phyloP scores from a whole-genome alignment of 2,329 filamentous ascomycete species.

The Cryphonectria japonica region DNA sequence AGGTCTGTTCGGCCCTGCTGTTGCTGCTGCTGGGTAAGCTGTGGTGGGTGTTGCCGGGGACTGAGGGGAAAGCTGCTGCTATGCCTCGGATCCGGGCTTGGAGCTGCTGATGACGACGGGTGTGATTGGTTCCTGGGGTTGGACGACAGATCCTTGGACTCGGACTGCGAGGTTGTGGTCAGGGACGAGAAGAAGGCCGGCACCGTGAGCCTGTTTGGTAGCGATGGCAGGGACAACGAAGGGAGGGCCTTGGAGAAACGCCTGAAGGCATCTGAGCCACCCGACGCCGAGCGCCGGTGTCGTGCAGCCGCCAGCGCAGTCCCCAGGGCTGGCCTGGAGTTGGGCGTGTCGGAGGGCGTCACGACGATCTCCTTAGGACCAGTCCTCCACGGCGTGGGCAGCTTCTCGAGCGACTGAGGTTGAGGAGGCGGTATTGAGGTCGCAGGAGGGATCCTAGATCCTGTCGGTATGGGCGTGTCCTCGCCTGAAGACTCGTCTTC shows the following conservation, averaged over 20 bases:
- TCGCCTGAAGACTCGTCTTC: conserved; percentile 26
- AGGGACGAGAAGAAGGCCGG: conserved; percentile 46
- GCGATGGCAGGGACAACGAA: conserved; percentile 53
- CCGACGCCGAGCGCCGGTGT: conserved; percentile 56
- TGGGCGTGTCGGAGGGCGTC: conserved; percentile 27
- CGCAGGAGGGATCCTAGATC: conserved; percentile 4
- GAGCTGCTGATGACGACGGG: too few relatives aligned
- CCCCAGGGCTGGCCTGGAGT: conserved; percentile 45
- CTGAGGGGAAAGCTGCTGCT: conserved; percentile 20
- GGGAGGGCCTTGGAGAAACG: conserved; percentile 61
- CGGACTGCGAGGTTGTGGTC: conserved; percentile 37
- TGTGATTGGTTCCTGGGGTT: conserved; percentile 1
- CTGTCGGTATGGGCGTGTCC: conserved; percentile 12
- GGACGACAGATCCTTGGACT: conserved; percentile 31
- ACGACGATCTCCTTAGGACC: conserved; percentile 45
- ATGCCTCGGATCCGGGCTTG: conserved; percentile 31
- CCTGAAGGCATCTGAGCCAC: conserved; percentile 60
- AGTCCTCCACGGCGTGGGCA: conserved; percentile 46
- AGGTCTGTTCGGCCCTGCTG: neutral
- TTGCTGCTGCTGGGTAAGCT: conserved; percentile 12
- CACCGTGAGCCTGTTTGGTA: conserved; percentile 41
- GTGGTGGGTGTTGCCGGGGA: conserved; percentile 17
- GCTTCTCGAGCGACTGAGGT: conserved; percentile 28
- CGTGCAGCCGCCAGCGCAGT: conserved; percentile 52
- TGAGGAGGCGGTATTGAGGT: conserved; percentile 24